Percentiles rank a stretch among this genome's conserved stretches.
phyloP scores from a whole-genome alignment of 768 basidiomycete genomes.

The Leucosporidium scottii region DNA sequence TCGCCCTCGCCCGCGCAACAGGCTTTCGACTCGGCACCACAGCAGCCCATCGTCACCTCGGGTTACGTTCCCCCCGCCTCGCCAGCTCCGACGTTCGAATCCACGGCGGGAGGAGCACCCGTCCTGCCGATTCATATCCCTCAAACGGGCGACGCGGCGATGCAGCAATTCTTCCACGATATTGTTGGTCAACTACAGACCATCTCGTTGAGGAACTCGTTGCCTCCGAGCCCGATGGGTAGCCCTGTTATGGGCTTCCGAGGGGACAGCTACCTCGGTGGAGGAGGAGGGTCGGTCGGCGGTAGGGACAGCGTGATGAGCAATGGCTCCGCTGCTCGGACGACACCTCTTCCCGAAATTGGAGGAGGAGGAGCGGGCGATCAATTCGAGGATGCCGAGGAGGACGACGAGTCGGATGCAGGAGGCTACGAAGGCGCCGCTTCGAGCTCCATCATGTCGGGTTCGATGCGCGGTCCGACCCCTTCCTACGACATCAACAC shows the following conservation, averaged over 20 bases:
- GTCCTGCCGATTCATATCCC: conserved; percentile 55
- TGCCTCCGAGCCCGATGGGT: not conserved
- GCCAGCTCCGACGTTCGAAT: not conserved
- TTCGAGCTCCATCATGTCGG: too few species aligned
- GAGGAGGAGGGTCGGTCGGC: conserved; percentile 16
- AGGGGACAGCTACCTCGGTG: not conserved
- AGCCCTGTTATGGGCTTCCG: not conserved
- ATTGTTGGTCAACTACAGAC: conserved; percentile 48
- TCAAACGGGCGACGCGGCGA: conserved; percentile 62
- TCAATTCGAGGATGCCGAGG: conserved; percentile 37
- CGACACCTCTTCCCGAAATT: not conserved
- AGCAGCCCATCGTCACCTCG: conserved; percentile 1
- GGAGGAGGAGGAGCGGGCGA: conserved; percentile 13
- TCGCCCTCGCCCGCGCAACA: conserved; percentile 12
- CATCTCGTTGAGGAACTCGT: conserved; percentile 14
- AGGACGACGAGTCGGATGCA: conserved; percentile 34
- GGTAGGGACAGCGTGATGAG: not conserved
- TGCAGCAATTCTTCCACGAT: conserved; percentile 78
- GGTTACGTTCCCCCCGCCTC: conserved; percentile 2
- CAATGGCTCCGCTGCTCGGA: too few species aligned
- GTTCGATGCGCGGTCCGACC: too few species aligned
- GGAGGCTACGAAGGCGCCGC: not conserved
- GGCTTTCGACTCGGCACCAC: not conserved
- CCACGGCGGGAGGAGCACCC: conserved; percentile 30
- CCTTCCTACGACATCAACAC: too few species aligned